Evolutionary conservation across 2,329 filamentous ascomycete genomes (phyloP), one percentile per base, ranked within the genome.

Genomic region (Calonectria hongkongensis): DNA sequence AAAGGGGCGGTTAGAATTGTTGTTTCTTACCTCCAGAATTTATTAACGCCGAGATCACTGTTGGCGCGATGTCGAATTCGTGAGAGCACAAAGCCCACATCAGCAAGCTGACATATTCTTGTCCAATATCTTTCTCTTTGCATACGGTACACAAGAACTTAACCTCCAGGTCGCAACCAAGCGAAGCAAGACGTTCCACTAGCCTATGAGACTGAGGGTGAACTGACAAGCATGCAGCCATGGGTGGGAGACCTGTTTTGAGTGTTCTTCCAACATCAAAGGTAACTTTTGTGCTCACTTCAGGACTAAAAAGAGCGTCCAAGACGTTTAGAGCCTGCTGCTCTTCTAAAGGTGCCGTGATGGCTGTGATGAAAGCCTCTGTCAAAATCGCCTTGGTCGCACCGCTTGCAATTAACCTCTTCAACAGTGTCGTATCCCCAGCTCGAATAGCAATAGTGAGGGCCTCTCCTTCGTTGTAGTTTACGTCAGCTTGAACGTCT

Each of bases 391-490:
- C 18, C 15, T n/a, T 50, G 7, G 28, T 33, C 28, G 66, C 43
- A 9, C 54, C 66, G 28, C 28, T 30, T 27, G 54, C 33, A 16
- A 60, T 41, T 16, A 68, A 16, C 16, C 16, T 50, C 66, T 60
- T n/a, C 27, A 68, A 60, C 8, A 62, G 39, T 4, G 54, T 8
- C 18, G 12, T 41, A 15, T 48, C n/a, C 6, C 43, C 50, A 18
- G 51, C 36, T 27, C 43, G 30, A 21, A 47, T 30, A 8, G 70
- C 70, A 27, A 69, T 51, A 21, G 66, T 66, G 13, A 69, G 39
- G 18, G 60, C 70, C 18, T 69, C 43, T 16, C 70, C 70, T 18
- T 69, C 15, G 8, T 28, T 15, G 43, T 58, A 69, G 36, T 72
- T 72, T 15, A 72, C 65, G 45, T 69, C 66, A 16, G 65, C 66